Evolutionary conservation across 805 yeast species (phyloP).

Genomic region (Metschnikowia corniflorae): DNA sequence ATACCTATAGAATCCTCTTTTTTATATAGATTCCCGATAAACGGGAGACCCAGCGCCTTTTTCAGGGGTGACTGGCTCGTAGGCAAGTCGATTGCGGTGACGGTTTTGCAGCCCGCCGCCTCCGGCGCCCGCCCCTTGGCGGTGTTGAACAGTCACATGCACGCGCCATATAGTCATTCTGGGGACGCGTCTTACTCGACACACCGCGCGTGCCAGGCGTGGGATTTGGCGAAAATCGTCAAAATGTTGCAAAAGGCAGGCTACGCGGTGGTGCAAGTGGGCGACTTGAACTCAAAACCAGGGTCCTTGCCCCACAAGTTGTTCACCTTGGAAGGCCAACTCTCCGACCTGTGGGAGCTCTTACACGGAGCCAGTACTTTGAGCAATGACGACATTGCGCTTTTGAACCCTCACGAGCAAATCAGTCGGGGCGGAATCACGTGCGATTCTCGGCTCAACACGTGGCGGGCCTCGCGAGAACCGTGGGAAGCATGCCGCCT

Average conservation of each 20-base stretch:
- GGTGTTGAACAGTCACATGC: slow-evolving; percentile 89
- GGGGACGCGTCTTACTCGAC: slow-evolving; percentile 91
- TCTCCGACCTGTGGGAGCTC: slow-evolving; percentile 81
- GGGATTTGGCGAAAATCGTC: slow-evolving; percentile 81
- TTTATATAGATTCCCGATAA: slow-evolving; percentile 81
- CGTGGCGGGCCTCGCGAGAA: slow-evolving; percentile 66
- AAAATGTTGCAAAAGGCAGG: slow-evolving; percentile 65
- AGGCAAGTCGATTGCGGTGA: slow-evolving; percentile 83
- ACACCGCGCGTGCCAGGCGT: slow-evolving; percentile 92
- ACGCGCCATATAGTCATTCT: slow-evolving; percentile 80
- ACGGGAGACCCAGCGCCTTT: slow-evolving; percentile 92
- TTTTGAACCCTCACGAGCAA: slow-evolving; percentile 46
- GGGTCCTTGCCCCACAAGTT: slow-evolving; percentile 78
- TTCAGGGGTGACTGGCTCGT: slow-evolving; percentile 97
- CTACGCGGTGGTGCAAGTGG: slow-evolving; percentile 82
- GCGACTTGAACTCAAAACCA: slow-evolving; percentile 89
- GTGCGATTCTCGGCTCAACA: slow-evolving; percentile 81
- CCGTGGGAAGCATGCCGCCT: slow-evolving; percentile 77
- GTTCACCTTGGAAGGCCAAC: slow-evolving; percentile 62
- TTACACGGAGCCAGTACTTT: slow-evolving; percentile 43
- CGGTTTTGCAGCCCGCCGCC: slow-evolving; percentile 51
- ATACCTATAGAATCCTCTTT: slow-evolving; percentile 79
- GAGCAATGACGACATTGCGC: slow-evolving; percentile 22
- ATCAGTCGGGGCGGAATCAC: slow-evolving; percentile 76
- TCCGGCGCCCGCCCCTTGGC: slow-evolving; percentile 59